Conservation (phyloP, 31 red algal genomes). For the Endocladia muricata region DNA sequence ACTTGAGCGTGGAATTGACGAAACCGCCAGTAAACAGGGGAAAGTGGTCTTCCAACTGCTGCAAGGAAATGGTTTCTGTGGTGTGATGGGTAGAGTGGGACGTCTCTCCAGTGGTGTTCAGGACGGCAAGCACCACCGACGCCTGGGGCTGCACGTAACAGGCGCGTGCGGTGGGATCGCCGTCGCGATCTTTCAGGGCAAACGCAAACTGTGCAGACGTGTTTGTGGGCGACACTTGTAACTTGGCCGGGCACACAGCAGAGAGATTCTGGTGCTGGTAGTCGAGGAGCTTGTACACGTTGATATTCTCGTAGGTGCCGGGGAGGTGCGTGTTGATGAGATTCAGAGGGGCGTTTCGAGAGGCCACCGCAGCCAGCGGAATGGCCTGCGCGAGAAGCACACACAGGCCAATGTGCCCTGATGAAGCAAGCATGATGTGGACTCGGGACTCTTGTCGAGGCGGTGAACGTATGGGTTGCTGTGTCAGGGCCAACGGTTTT, state of each 20-base stretch:
- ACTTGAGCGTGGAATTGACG: not conserved
- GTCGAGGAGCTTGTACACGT: not conserved
- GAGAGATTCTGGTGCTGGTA: not conserved
- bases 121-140: not conserved
- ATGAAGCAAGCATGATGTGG: no score
- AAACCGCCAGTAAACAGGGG: not conserved
- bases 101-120: not conserved
- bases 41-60: slow-evolving; percentile 1
- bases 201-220: not conserved
- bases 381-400: no score
- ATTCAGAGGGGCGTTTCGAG: no score
- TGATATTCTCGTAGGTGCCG: not conserved
- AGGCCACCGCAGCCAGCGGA: no score
- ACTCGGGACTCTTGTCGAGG: no score
- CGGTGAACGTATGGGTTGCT: no score
- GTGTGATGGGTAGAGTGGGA: not conserved
- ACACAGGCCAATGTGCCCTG: no score
- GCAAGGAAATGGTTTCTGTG: not conserved
- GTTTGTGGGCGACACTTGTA: not conserved
- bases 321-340: not conserved
- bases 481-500: no score
- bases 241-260: not conserved
- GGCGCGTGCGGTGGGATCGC: not conserved
- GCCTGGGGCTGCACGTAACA: not conserved
- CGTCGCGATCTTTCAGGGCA: not conserved